Base-by-base conservation (phyloP, 768 basidiomycete genomes). In the Trametes villosa region DNA sequence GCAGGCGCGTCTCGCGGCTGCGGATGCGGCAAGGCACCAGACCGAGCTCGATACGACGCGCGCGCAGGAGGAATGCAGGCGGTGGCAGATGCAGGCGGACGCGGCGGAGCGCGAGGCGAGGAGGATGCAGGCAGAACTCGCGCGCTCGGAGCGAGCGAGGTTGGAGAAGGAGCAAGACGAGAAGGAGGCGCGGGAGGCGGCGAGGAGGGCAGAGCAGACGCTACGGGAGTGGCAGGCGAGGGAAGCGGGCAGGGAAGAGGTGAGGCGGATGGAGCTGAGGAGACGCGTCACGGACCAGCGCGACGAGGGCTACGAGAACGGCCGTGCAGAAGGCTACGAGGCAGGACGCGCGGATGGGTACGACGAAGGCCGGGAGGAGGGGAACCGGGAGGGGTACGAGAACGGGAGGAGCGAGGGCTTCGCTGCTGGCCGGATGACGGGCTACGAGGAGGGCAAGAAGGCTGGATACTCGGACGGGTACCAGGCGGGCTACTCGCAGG, bases 51-150 rank as follows among this genome's bases (percentile, higher is more conserved):
- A 79, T 27, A 70, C 74, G 4, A 69, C 77, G 18, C 77, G 77
- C 15, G 72, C 77, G 64, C 73, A 67, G 46, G 74, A 77, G 33
- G 84, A 88, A 62, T 72, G 76, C 11, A 78, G 79, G 67, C 70
- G 78, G 20, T 77, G 79, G 55, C 77, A 81, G 62, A 66, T 82
- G 62, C 78, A 81, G 67, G 67, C 83, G 63, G 82, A 84, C 63
- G 68, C 69, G 30, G 70, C 78, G 22, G 80, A 85, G 65, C 74
- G 77, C 17, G 74, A 77, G 55, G 58, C 66, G 9, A 70, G 76
- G 60, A 71, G 76, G 22, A 66, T 77, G 36, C 81, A 83, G 54
- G 52, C 71, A 33, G 74, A 77, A 49, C 58, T 69, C 11, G 71
- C 72, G 65, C 73, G 76, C 29, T 65, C 76, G 40, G 83, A 83